Conservation (phyloP, 441 rosid species). For the Corymbia citriodora region DNA sequence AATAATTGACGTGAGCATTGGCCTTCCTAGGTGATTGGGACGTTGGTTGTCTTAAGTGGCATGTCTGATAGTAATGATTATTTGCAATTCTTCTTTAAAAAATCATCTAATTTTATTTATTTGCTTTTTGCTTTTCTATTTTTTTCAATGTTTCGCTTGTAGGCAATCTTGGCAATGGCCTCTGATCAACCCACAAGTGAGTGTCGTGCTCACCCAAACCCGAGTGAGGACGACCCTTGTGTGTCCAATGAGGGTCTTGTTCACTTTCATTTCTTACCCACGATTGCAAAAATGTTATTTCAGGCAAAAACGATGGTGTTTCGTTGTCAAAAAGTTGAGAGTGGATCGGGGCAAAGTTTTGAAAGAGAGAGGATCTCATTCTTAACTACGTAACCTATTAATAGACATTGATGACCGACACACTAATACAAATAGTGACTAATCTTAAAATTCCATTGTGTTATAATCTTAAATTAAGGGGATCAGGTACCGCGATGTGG, state of each 20-base stretch:
- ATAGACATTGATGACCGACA: too few species aligned
- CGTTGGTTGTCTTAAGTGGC: rapidly evolving
- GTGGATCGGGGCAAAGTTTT: too few species aligned
- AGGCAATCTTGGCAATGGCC: not conserved
- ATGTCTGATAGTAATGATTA: rapidly evolving
- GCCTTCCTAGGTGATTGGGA: too few species aligned
- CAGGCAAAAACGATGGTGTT: too few species aligned
- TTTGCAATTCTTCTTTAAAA: not conserved
- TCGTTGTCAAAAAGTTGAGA: too few species aligned
- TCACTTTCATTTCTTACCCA: too few species aligned
- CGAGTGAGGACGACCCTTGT: not conserved
- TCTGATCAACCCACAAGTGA: not conserved
- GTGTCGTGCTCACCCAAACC: not conserved
- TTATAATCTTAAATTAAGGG: too few species aligned
- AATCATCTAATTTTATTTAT: not conserved
- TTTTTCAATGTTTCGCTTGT: not conserved
- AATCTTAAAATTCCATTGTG: too few species aligned
- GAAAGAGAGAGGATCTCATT: not conserved
- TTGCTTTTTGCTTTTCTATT: not conserved
- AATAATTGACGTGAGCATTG: rapidly evolving
- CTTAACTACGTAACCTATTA: not conserved
- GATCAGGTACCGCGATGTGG: too few species aligned
- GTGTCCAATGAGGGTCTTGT: not conserved
- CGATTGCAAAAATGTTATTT: too few species aligned
- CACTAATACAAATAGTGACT: too few species aligned